A percentile compares a stretch with the other conserved stretches of the same genome.
Evolutionary conservation across 306 rosid genomes (phyloP).

Genomic region (Arachis stenosperma): DNA sequence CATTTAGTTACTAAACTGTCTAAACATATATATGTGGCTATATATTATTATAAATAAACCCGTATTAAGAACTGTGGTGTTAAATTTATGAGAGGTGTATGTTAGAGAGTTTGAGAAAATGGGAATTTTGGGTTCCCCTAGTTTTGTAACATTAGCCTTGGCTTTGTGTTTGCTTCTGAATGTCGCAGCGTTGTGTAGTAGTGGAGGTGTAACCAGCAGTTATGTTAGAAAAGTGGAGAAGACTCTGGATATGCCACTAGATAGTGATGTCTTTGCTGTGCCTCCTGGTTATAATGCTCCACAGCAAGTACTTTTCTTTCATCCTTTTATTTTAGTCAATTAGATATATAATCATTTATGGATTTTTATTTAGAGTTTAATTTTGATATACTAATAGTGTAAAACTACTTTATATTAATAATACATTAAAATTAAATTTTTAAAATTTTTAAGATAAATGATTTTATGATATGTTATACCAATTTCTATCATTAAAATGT

Average conservation of each 20-base stretch:
- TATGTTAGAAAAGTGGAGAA: constrained; percentile 49
- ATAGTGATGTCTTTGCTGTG: constrained; percentile 54
- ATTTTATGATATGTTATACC: no score
- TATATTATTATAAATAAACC: neutral
- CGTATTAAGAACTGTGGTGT: neutral
- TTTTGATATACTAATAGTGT: neutral
- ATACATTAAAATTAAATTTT: no score
- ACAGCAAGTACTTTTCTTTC: constrained; percentile 51
- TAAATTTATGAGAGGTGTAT: constrained; percentile 36
- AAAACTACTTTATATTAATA: no score
- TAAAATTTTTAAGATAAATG: no score
- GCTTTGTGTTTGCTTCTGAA: constrained; percentile 36
- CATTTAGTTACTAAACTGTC: neutral
- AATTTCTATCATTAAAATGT: no score
- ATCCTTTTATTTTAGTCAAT: no score
- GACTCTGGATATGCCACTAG: constrained; percentile 52
- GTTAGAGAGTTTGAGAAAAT: constrained; percentile 36
- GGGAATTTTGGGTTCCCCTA: constrained; percentile 38
- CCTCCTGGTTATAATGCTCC: constrained; percentile 68
- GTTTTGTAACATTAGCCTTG: constrained; percentile 18
- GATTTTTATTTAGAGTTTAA: neutral
- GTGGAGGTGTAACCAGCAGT: constrained; percentile 59
- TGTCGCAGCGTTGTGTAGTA: constrained; percentile 45
- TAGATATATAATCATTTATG: neutral
- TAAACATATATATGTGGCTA: neutral